A percentile compares a stretch with the other conserved stretches of the same genome.
Evolutionary conservation across 148 eudicot species (phyloP).

Genomic region (Silene latifolia): DNA sequence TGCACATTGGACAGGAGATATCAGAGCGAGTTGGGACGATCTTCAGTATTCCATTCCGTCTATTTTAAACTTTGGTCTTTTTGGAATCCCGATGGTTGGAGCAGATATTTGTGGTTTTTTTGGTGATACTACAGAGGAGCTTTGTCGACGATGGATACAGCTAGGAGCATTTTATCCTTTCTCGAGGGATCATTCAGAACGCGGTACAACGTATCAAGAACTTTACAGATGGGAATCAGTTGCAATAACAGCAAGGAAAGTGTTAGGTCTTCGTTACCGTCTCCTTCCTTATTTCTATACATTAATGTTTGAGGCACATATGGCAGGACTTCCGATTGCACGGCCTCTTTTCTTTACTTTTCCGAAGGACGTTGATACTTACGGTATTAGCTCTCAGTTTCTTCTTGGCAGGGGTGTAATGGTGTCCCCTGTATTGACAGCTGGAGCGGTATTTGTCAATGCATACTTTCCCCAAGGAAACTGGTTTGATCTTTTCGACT

Average conservation of each 20-base stretch:
- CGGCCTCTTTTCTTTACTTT: conserved; percentile 81
- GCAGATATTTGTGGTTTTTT: conserved; percentile 88
- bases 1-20: conserved; percentile 97
- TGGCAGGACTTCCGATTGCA: conserved; percentile 56
- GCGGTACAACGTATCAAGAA: conserved; percentile 46
- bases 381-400: conserved; percentile 59
- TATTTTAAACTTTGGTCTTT: conserved; percentile 64
- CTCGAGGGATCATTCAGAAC: conserved; percentile 66
- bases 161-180: conserved; percentile 91
- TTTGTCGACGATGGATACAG: conserved; percentile 86
- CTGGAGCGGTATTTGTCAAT: conserved; percentile 40
- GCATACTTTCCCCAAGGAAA: conserved; percentile 79
- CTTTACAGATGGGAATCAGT: conserved; percentile 80
- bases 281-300: conserved; percentile 76
- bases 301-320: conserved; percentile 61
- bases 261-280: conserved; percentile 65
- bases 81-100: conserved; percentile 88
- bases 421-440: conserved; percentile 68
- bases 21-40: conserved; percentile 77
- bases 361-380: conserved; percentile 50
- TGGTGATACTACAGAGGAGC: conserved; percentile 71
- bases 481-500: conserved; percentile 74
- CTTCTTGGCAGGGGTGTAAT: conserved; percentile 69
- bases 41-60: conserved; percentile 65
- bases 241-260: conserved; percentile 64